Percentiles rank a stretch among this genome's conserved stretches.
These are phyloP conservation scores for Lecanosticta acicola DNA, from an alignment of 2,329 filamentous ascomycete species.

Conservation along the genomic window DNA sequence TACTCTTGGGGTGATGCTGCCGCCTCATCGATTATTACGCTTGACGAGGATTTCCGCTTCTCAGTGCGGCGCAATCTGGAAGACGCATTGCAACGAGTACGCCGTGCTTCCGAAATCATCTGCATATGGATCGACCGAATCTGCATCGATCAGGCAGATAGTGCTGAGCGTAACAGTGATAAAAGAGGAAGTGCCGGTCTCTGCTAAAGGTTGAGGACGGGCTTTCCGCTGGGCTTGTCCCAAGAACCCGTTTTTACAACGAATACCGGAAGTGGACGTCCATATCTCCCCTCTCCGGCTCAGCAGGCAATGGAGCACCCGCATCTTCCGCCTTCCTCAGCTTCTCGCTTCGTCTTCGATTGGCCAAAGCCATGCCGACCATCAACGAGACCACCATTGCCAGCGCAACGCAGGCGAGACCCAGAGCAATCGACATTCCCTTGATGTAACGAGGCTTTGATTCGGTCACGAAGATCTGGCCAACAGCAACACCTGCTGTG, in stretches of 20 bases:
- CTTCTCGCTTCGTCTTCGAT: background rate
- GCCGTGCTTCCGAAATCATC: background rate
- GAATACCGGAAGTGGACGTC: conserved; percentile 9
- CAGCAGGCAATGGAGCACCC: background rate
- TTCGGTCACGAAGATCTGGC: conserved; percentile 8
- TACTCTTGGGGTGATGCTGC: background rate
- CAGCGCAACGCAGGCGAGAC: conserved; percentile 5
- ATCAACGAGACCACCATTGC: conserved; percentile 8
- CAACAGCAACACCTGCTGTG: conserved; percentile 9
- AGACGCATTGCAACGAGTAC: background rate
- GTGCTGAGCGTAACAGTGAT: conserved; percentile 1
- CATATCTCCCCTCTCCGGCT: conserved; percentile 1
- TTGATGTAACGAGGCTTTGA: conserved; percentile 9
- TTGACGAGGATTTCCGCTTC: background rate
- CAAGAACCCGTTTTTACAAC: too few species aligned
- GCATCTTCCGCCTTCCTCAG: conserved; percentile 2
- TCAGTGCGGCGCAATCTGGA: background rate
- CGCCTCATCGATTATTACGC: background rate
- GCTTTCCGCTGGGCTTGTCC: too few species aligned
- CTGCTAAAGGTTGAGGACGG: too few species aligned
- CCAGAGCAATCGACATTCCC: conserved; percentile 9
- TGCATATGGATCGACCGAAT: conserved; percentile 11
- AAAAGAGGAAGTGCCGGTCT: too few species aligned
- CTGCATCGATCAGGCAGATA: conserved; percentile 5
- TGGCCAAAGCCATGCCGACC: conserved; percentile 6